phyloP scores from a whole-genome alignment of 2,329 filamentous ascomycete species.

The Curvularia sp. region DNA sequence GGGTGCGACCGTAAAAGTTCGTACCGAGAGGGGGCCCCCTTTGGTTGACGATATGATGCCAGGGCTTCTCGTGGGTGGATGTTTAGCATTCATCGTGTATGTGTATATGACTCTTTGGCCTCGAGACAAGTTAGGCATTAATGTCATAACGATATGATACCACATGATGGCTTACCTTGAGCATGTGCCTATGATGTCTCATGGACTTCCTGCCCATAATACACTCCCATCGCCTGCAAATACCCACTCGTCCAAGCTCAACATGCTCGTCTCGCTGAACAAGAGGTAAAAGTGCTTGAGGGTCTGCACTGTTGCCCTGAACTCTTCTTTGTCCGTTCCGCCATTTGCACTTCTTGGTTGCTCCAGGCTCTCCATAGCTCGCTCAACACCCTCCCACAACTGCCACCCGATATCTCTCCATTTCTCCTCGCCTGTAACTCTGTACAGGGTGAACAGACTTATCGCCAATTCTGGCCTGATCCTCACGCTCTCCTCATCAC shows the following conservation, averaged over 20 bases:
- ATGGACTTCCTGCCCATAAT: constrained; percentile 25
- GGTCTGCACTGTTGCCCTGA: constrained; percentile 71
- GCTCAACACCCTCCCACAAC: constrained; percentile 71
- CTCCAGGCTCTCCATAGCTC: constrained; percentile 9
- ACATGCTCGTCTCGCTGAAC: constrained; percentile 63
- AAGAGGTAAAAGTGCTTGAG: constrained; percentile 70
- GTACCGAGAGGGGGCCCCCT: constrained; percentile 34
- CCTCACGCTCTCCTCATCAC: constrained; percentile 65
- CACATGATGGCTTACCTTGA: not conserved
- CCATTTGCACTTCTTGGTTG: constrained; percentile 40
- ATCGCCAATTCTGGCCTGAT: constrained; percentile 74
- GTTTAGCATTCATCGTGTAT: constrained; percentile 32
- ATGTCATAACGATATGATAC: constrained; percentile 42
- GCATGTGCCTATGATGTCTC: not conserved
- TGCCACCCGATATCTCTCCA: constrained; percentile 74
- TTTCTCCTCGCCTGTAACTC: constrained; percentile 68
- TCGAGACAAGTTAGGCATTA: constrained; percentile 36
- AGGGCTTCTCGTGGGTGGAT: constrained; percentile 36
- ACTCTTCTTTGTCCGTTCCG: constrained; percentile 73
- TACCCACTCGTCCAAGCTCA: constrained; percentile 69
- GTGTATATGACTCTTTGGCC: constrained; percentile 23
- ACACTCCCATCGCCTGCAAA: constrained; percentile 57
- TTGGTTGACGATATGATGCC: constrained; percentile 42
- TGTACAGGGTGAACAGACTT: constrained; percentile 76
- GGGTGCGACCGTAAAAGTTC: constrained; percentile 40